Conservation (phyloP, 2,329 filamentous ascomycete genomes). For the Ascochyta clinopodiicola region DNA sequence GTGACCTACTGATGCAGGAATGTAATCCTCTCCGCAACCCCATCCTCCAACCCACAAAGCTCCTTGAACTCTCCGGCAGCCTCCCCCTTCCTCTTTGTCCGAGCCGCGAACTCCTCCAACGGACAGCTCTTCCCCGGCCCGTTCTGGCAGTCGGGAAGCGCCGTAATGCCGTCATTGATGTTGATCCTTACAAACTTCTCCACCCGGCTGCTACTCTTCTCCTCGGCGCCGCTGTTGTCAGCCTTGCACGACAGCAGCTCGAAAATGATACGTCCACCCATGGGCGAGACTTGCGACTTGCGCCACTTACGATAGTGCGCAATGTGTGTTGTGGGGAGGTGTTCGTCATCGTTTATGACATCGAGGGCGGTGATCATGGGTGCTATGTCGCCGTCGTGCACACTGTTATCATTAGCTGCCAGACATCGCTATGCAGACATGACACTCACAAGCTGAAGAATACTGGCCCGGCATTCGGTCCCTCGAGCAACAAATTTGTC, state of each 20-base stretch:
- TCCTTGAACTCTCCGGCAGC: slow-evolving; percentile 57
- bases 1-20: slow-evolving; percentile 56
- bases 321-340: slow-evolving; percentile 57
- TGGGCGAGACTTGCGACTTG: slow-evolving; percentile 63
- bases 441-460: slow-evolving; percentile 63
- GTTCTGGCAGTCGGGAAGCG: slow-evolving; percentile 54
- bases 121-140: slow-evolving; percentile 59
- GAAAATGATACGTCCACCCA: slow-evolving; percentile 63
- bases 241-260: slow-evolving; percentile 57
- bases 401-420: slow-evolving; percentile 37
- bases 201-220: neutral
- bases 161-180: slow-evolving; percentile 64
- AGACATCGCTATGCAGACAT: neutral
- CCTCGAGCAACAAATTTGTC: slow-evolving; percentile 54
- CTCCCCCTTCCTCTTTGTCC: slow-evolving; percentile 50
- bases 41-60: slow-evolving; percentile 55
- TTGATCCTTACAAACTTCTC: slow-evolving; percentile 58
- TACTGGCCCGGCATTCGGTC: slow-evolving; percentile 52
- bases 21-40: slow-evolving; percentile 52
- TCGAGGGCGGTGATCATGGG: slow-evolving; percentile 62
- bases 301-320: slow-evolving; percentile 57
- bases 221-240: neutral
- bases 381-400: slow-evolving; percentile 66
- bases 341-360: slow-evolving; percentile 53
- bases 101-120: slow-evolving; percentile 52